Percentiles rank a stretch among this genome's conserved stretches.
Evolutionary conservation across 768 basidiomycete species (phyloP).

Genomic region (Chalciporus chontae): DNA sequence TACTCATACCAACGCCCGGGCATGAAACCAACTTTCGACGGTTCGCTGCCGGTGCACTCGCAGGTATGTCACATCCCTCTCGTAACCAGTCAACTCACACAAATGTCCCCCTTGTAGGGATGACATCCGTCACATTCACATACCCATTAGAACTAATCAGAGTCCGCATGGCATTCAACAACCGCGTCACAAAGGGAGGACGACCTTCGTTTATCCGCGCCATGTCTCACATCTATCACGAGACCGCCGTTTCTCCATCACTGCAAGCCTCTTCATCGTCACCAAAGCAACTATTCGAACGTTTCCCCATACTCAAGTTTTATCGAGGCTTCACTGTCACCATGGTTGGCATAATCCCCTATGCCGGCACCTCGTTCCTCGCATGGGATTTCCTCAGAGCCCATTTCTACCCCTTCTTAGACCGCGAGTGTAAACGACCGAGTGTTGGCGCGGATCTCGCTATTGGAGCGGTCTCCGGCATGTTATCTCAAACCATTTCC

Average conservation of each 20-base stretch:
- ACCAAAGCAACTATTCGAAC: constrained; percentile 42
- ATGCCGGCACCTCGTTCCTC: constrained; percentile 92
- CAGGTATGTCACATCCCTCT: constrained; percentile 51
- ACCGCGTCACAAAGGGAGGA: constrained; percentile 19
- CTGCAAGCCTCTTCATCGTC: constrained; percentile 14
- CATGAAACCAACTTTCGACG: constrained; percentile 75
- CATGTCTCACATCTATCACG: constrained; percentile 65
- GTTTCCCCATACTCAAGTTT: constrained; percentile 80
- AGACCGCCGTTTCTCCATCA: constrained; percentile 40
- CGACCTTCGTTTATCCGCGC: constrained; percentile 55
- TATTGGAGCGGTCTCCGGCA: constrained; percentile 85
- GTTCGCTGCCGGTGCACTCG: constrained; percentile 82
- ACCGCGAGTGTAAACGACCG: constrained; percentile 37
- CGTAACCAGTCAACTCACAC: neutral
- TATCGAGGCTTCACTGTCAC: constrained; percentile 98
- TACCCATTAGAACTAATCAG: constrained; percentile 95
- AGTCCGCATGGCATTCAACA: constrained; percentile 85
- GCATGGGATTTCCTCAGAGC: constrained; percentile 81
- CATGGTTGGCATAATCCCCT: constrained; percentile 88
- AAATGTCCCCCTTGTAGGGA: constrained; percentile 44
- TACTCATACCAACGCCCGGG: constrained; percentile 80
- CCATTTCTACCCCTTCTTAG: constrained; percentile 46
- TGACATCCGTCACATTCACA: constrained; percentile 84
- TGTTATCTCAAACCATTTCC: constrained; percentile 80
- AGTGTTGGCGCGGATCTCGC: constrained; percentile 62